phyloP scores from a whole-genome alignment of 805 yeast genomes.

The Metschnikowia lochheadii region DNA sequence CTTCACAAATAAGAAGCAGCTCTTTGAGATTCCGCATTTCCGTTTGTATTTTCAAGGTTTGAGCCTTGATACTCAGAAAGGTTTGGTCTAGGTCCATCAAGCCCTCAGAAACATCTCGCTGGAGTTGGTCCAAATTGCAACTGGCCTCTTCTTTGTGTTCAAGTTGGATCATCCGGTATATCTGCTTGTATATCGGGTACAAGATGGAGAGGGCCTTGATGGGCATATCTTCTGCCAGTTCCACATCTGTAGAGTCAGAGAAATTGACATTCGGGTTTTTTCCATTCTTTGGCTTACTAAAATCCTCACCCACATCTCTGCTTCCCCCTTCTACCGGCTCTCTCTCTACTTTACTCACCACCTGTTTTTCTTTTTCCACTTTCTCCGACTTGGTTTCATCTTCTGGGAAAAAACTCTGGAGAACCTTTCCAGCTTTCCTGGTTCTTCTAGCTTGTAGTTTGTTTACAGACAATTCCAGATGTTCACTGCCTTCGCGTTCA shows the following conservation, averaged over 20 bases:
- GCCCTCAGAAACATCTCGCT: slow-evolving; percentile 5
- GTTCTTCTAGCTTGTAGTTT: neutral
- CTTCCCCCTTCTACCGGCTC: neutral
- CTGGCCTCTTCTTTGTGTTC: slow-evolving; percentile 1
- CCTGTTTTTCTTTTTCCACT: neutral
- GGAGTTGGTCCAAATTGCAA: slow-evolving; percentile 1
- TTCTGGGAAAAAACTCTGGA: slow-evolving; percentile 1
- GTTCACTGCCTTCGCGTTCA: neutral
- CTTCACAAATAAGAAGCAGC: neutral
- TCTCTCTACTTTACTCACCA: neutral
- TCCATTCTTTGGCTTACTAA: neutral
- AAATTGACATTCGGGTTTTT: slow-evolving; percentile 4
- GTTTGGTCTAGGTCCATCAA: slow-evolving; percentile 8
- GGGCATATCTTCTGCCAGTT: slow-evolving; percentile 6
- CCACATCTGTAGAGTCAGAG: slow-evolving; percentile 14
- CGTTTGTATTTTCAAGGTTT: neutral
- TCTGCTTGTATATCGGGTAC: slow-evolving; percentile 6
- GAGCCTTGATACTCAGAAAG: neutral
- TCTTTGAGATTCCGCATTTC: neutral
- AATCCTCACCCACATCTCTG: neutral
- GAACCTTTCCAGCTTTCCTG: neutral
- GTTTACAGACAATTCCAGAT: neutral
- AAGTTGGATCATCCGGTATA: slow-evolving; percentile 3
- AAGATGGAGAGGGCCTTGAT: neutral
- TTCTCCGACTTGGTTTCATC: neutral